Base-by-base conservation (phyloP, 2,329 filamentous ascomycete genomes). In the Fusarium concolor region DNA sequence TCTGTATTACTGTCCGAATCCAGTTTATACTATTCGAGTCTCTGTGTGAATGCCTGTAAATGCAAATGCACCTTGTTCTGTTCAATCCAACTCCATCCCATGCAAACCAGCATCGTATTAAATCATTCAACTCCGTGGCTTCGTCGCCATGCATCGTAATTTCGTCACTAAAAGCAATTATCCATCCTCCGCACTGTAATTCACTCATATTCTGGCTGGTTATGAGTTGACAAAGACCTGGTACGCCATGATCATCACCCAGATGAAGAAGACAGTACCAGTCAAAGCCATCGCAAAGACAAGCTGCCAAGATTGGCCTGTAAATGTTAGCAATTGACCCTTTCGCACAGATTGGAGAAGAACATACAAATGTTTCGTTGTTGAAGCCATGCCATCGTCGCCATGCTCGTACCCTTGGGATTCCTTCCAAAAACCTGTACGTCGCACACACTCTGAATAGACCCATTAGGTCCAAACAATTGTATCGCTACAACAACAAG, bases 231-330 rank as follows among this genome's bases (percentile, higher is more conserved):
- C 84, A 79, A 88, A 90, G 11, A 90, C 88, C 66, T 89, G 87
- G 70, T 89, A 87, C 12, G 87, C 85, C 85, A 90, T 90, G 65
- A 90, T 80, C 82, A 90, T 89, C 72, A 90, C 87, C 88, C 88
- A 90, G n/a, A 90, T 74, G 60, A 90, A 75, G 67, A 90, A 90
- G 2, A 89, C 78, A 18, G 78, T 80, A 0, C 88, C 89, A 3
- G 89, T 84, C 24, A 91, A 76, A 18, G 83, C 83, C 75, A 91
- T 88, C 2, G 87, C 84, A 76, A 90, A 91, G 3, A 87, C 86
- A 2, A 89, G 83, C 70, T 89, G 85, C 89, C 89, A 91, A 42
- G 83, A 83, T 77, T 89, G 86, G 75, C 86, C 85, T 87, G 50
- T 33, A 12, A n/a, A 5, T 7, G 46, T 76, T 69, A 76, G 72